A percentile compares a stretch with the other conserved stretches of the same genome.
Conservation (phyloP, 2,329 filamentous ascomycete species). For the Grosmannia serpens region DNA sequence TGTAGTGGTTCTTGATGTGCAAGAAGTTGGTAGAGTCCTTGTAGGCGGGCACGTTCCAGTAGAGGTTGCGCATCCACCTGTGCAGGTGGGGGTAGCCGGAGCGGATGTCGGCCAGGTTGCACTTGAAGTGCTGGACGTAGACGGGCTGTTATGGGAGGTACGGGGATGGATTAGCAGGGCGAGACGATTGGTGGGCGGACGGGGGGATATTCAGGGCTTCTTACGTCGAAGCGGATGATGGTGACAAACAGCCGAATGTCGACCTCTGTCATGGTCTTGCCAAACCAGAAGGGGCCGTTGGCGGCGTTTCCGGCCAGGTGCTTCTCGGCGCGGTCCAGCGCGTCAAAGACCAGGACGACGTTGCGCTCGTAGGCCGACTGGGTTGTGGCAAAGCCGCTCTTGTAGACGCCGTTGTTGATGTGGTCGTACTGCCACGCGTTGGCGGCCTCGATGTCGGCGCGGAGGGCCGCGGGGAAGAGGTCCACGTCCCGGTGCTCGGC, state of each 20-base stretch:
- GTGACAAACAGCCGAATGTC: constrained; percentile 69
- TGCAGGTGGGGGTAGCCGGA: constrained; percentile 74
- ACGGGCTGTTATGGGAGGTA: constrained; percentile 36
- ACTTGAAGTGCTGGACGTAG: constrained; percentile 83
- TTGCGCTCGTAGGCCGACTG: constrained; percentile 73
- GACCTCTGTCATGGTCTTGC: constrained; percentile 63
- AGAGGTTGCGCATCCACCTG: constrained; percentile 69
- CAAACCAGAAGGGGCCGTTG: constrained; percentile 62
- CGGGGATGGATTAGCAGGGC: background rate
- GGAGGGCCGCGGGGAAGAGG: constrained; percentile 56
- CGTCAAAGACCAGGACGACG: constrained; percentile 58
- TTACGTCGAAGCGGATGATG: constrained; percentile 57
- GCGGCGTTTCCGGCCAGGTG: constrained; percentile 38
- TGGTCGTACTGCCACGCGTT: constrained; percentile 71
- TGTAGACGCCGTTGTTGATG: constrained; percentile 64
- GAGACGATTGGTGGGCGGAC: no score
- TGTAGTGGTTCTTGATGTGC: constrained; percentile 79
- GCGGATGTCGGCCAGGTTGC: constrained; percentile 75
- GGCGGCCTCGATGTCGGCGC: constrained; percentile 57
- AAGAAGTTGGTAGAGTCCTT: constrained; percentile 77
- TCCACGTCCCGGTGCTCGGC: constrained; percentile 48
- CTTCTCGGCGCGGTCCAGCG: constrained; percentile 64
- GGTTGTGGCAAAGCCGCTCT: constrained; percentile 73
- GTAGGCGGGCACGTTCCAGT: constrained; percentile 76
- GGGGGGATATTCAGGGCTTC: no score